Conservation (phyloP, 495 filamentous ascomycete genomes). For the Penicillium paxilli region DNA sequence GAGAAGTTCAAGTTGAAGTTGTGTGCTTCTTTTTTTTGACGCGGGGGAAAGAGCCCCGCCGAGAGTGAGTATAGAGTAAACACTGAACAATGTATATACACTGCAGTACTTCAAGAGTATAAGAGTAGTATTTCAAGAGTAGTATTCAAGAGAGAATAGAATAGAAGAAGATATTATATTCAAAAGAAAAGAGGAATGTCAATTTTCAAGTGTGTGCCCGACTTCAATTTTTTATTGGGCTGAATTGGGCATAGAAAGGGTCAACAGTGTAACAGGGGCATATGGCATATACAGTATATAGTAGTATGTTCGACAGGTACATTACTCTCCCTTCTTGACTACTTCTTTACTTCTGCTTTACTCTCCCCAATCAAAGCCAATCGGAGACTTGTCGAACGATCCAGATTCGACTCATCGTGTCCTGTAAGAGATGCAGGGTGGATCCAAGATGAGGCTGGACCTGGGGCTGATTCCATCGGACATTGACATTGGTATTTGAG, state of each 20-base stretch:
- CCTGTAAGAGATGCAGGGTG: constrained; percentile 1
- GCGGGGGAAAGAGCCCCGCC: no score
- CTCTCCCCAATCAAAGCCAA: constrained; percentile 20
- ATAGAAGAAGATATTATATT: not conserved
- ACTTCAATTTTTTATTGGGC: constrained; percentile 6
- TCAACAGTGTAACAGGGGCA: no score
- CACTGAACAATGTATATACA: no score
- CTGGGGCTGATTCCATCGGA: not conserved
- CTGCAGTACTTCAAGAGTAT: no score
- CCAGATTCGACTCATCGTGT: constrained; percentile 8
- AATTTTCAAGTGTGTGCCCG: constrained; percentile 1
- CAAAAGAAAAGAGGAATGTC: not conserved
- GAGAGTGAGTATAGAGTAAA: no score
- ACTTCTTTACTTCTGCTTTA: constrained; percentile 26
- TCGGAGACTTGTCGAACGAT: constrained; percentile 3
- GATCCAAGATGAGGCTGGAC: not conserved
- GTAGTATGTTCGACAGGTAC: not conserved
- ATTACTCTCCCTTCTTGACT: not conserved
- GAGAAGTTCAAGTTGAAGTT: no score
- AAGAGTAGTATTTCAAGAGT: not conserved
- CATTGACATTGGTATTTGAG: not conserved
- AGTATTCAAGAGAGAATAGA: not conserved
- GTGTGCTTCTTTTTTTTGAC: no score
- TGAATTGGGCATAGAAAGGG: constrained; percentile 10
- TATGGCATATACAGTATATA: not conserved